Conservation (phyloP, 768 basidiomycete genomes). For the Pisolithus marmoratus region DNA sequence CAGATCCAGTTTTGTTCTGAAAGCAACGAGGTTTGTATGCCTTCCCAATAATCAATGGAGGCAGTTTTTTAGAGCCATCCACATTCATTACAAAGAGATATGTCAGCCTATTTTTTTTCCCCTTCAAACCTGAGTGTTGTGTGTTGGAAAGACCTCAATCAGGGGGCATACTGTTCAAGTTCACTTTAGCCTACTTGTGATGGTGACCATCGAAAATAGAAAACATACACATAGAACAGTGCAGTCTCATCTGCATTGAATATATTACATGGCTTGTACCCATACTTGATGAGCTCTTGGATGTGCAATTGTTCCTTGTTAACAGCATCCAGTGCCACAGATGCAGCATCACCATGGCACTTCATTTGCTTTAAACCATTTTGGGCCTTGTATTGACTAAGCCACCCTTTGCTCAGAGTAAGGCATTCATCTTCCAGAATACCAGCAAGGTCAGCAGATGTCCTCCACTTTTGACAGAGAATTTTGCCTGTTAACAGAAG, state of each 20-base stretch:
- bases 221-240: slow-evolving; percentile 28
- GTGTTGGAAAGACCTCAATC: neutral
- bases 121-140: slow-evolving; percentile 1
- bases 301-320: slow-evolving; percentile 21
- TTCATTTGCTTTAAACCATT: neutral
- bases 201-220: neutral
- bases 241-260: slow-evolving; percentile 35
- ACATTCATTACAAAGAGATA: slow-evolving; percentile 20
- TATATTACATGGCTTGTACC: slow-evolving; percentile 24
- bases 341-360: slow-evolving; percentile 31
- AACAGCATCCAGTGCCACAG: too few species aligned
- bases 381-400: slow-evolving; percentile 1
- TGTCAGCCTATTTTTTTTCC: slow-evolving; percentile 1
- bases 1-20: neutral
- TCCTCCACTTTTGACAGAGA: slow-evolving; percentile 27
- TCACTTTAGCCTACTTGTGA: too few species aligned
- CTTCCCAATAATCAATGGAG: slow-evolving; percentile 31
- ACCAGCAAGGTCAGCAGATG: slow-evolving; percentile 28
- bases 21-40: slow-evolving; percentile 21
- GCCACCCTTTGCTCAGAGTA: slow-evolving; percentile 28
- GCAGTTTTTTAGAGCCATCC: slow-evolving; percentile 28
- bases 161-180: slow-evolving; percentile 2
- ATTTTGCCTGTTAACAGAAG: slow-evolving; percentile 30
- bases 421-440: slow-evolving; percentile 29
- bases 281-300: slow-evolving; percentile 22